Conservation (phyloP, 2,329 filamentous ascomycete genomes). For the Fusarium zealandicum region DNA sequence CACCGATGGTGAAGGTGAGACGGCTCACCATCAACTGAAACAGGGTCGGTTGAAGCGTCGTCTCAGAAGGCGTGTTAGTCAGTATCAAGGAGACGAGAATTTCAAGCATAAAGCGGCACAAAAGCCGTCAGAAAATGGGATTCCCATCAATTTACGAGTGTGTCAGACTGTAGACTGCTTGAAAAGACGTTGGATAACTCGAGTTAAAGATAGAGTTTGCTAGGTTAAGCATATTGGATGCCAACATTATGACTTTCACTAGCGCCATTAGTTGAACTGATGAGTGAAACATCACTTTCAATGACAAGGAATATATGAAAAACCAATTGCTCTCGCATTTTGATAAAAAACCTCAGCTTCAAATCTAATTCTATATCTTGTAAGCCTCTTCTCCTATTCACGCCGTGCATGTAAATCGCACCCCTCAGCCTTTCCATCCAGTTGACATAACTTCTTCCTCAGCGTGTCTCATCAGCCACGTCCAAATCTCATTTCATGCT, state of each 20-base stretch:
- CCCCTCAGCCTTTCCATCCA: slow-evolving; percentile 20
- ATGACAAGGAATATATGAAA: too few species aligned
- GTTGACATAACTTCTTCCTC: slow-evolving; percentile 27
- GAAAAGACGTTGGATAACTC: too few species aligned
- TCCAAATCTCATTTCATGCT: slow-evolving; percentile 43
- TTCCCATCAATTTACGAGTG: too few species aligned
- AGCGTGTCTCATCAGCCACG: slow-evolving; percentile 38
- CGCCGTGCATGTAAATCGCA: slow-evolving; percentile 30
- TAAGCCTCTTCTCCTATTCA: slow-evolving; percentile 27
- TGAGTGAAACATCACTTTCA: too few species aligned
- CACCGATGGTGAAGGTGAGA: slow-evolving; percentile 32
- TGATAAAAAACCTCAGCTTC: slow-evolving; percentile 23
- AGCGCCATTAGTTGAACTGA: too few species aligned
- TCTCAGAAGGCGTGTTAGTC: slow-evolving; percentile 11
- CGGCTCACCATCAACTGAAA: slow-evolving; percentile 36
- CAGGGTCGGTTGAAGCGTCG: slow-evolving; percentile 26
- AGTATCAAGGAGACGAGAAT: not conserved
- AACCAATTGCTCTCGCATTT: slow-evolving; percentile 37
- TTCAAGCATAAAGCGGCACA: too few species aligned
- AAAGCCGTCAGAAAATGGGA: too few species aligned
- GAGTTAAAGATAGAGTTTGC: too few species aligned
- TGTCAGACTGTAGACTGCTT: too few species aligned
- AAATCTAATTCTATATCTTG: slow-evolving; percentile 42
- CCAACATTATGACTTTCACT: too few species aligned
- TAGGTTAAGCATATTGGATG: too few species aligned